Conservation (phyloP, 192 early-diverging fungal species). For the Paraglomus occultum region DNA sequence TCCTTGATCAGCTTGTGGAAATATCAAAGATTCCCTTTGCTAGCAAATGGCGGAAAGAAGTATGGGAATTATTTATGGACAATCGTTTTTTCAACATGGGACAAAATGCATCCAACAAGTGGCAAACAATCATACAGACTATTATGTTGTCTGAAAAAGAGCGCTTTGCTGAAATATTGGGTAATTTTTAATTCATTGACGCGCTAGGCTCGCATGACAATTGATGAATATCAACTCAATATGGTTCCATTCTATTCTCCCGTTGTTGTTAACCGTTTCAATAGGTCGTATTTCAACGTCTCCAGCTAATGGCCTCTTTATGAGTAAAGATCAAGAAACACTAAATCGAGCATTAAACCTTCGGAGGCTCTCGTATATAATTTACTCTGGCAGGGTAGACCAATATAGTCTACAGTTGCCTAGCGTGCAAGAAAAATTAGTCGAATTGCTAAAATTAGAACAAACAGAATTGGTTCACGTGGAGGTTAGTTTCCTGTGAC, state of each 20-base stretch:
- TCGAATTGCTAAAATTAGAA: conserved; percentile 77
- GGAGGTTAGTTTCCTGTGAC: conserved; percentile 45
- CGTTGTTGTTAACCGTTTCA: not conserved
- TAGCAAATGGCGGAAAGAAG: conserved; percentile 70
- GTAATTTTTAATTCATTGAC: conserved; percentile 32
- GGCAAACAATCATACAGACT: conserved; percentile 67
- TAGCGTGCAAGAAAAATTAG: conserved; percentile 81
- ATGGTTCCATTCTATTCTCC: not conserved
- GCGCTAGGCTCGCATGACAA: not conserved
- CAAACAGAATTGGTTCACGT: conserved; percentile 69
- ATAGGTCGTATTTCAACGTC: conserved; percentile 66
- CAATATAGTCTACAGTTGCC: conserved; percentile 81
- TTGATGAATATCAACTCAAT: not conserved
- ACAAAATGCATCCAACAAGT: conserved; percentile 49
- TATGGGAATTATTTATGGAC: conserved; percentile 76
- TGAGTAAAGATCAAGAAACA: conserved; percentile 80
- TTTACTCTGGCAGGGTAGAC: conserved; percentile 70
- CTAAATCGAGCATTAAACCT: conserved; percentile 62
- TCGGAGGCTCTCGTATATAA: conserved; percentile 75
- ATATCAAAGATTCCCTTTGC: conserved; percentile 62
- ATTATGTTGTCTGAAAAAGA: conserved; percentile 78
- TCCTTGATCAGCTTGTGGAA: conserved; percentile 59
- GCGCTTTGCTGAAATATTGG: conserved; percentile 66
- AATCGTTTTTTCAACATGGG: conserved; percentile 69
- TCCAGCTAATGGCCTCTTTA: conserved; percentile 71